Evolutionary conservation across 257 asterid genomes (phyloP), one percentile per base, ranked within the genome.

Genomic region (Solanum etuberosum): DNA sequence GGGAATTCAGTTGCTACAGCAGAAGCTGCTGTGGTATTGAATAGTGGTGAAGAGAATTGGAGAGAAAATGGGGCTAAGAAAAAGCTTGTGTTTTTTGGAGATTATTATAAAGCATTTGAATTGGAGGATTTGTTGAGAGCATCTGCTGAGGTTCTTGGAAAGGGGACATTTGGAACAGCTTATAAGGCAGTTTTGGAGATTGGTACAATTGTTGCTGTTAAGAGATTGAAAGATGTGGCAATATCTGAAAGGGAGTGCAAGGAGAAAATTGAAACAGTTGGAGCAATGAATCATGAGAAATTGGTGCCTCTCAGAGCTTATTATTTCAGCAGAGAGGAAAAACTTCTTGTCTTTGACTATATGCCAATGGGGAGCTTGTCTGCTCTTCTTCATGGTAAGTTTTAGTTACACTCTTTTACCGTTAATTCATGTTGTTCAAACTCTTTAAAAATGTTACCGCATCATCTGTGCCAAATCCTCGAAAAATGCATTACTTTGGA

Each of bases 331-430:
- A 88, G 96, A 85, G 99, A 95, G 89, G 99, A 96, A 90, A 96
- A 96, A 92, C 94, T 96, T 78, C 96, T 96, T 89, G 99, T 96
- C 5, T 96, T 89, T 87, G 99, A 96, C 43, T 96, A 96, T 51
- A 94, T 95, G 99, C 93, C 97, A 7, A 93, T 90, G 95, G 98
- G 99, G 85, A 96, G 98, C 92, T 94, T 96, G 73, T 96, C 99
- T 90, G 98, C 98, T 48, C 93, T 95, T 85, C 90, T 96, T 38
- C 99, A 96, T 82, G 98, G 99, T 96, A 73, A 91, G 91, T 63
- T 7, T 4, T 10, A 16, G 72, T 51, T 51, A 74, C 31, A 11
- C 16, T 15, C 81, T 71, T n/a, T 85, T n/a, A 25, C 23, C 8
- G 21, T 9, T 14, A 32, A 63, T 21, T 13, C 25, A 4, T 73